These are phyloP conservation scores for Aspergillus pseudoviridinutans DNA, from an alignment of 2,329 filamentous ascomycete genomes.

Conservation along the genomic window DNA sequence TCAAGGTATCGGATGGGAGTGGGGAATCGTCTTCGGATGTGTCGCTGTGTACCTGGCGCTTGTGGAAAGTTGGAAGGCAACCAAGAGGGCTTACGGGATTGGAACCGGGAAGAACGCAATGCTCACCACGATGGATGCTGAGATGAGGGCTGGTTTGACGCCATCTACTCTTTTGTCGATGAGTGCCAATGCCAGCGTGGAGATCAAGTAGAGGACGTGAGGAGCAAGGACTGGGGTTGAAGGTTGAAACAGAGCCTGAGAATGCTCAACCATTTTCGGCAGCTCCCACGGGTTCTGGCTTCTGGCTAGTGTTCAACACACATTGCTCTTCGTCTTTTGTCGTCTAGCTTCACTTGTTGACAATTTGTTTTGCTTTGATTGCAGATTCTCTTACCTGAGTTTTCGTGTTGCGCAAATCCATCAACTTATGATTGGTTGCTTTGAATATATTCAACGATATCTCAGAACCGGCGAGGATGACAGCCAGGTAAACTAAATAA, in stretches of 20 bases:
- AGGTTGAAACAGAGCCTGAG: neutral
- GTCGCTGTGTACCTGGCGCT: constrained; percentile 58
- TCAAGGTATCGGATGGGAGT: constrained; percentile 62
- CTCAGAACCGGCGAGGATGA: neutral
- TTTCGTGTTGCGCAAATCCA: neutral
- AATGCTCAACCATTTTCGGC: constrained; percentile 11
- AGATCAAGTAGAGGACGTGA: constrained; percentile 17
- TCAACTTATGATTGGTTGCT: neutral
- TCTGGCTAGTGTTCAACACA: constrained; percentile 14
- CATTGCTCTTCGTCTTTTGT: constrained; percentile 5
- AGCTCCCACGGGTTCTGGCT: neutral
- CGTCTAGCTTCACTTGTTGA: constrained; percentile 6
- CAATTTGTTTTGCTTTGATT: neutral
- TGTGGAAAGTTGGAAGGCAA: constrained; percentile 63
- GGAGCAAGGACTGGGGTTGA: neutral
- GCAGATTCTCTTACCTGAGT: neutral
- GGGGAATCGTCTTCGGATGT: constrained; percentile 61
- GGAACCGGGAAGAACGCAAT: constrained; percentile 30
- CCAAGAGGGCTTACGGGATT: constrained; percentile 49
- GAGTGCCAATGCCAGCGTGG: constrained; percentile 23
- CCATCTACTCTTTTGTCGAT: constrained; percentile 18
- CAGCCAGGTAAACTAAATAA: neutral
- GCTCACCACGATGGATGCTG: constrained; percentile 30
- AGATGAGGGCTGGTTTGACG: constrained; percentile 26
- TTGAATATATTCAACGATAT: neutral